Base-by-base conservation (phyloP, 805 yeast species). In the Ogataea thermomethanolica region DNA sequence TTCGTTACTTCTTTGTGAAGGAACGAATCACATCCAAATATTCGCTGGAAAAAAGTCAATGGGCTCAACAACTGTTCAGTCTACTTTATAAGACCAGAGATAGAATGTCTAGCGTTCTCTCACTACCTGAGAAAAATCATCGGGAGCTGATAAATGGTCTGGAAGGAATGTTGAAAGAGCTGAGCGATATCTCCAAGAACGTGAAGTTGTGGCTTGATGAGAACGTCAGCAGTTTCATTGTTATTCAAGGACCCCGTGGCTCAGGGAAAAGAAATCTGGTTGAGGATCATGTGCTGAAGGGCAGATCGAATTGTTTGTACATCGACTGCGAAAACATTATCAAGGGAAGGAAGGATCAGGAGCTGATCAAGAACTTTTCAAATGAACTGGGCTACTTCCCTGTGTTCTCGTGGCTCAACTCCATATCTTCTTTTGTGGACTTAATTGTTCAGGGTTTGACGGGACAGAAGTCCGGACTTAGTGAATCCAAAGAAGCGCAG, bases 241-340 rank as follows among this genome's bases (percentile, higher is more conserved):
- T 93, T 3, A 80, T 93, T 3, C 78, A 81, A 46, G 99, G 99
- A 9, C 98, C 99, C 5, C 74, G 87, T 49, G 99, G 99, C 5
- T 80, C 95, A n/a, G 99, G 98, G 15, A 91, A 93, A 54, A 75
- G 80, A 44, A 91, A 81, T 44, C 65, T 88, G 44, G 89, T 91
- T 4, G 64, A 82, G 56, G 79, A 79, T 31, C 78, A 81, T 53
- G 80, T 84, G 1, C 67, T 87, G 32, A 65, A 70, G 34, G 77
- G 70, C 22, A 75, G 89, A 37, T 69, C 71, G 1, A 81, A 82
- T 45, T 74, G 82, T 3, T 67, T 89, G 28, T 71, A 77, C 43
- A 61, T 93, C 32, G 95, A 91, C 61, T 91, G 97, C 67, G 95
- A 84, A 41, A 68, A 69, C 28, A 64, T 93, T 39, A 71, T 76